Conservation (phyloP, 2,329 filamentous ascomycete genomes). For the Ophiostoma tasmaniense region DNA sequence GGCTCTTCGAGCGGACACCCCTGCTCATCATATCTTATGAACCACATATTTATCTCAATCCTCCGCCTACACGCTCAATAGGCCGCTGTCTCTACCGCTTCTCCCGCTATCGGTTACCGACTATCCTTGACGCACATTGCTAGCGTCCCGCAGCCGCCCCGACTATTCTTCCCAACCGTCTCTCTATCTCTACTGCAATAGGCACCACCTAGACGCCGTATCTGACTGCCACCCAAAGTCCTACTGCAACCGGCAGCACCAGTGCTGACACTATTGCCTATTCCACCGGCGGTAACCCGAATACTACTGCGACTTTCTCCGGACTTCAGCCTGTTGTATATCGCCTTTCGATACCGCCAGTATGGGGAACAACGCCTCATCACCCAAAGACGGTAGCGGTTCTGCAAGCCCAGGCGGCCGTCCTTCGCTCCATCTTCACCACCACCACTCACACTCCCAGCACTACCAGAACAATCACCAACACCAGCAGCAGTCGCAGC, state of each 20-base stretch:
- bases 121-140: neutral
- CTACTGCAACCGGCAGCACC: neutral
- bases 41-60: neutral
- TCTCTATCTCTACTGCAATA: neutral
- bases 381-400: slow-evolving; percentile 26
- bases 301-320: neutral
- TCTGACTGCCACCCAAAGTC: neutral
- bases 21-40: neutral
- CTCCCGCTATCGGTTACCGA: neutral
- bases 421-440: slow-evolving; percentile 23
- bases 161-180: neutral
- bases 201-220: neutral
- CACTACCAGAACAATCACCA: slow-evolving; percentile 22
- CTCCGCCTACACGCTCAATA: neutral
- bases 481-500: slow-evolving; percentile 21
- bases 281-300: neutral
- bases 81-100: neutral
- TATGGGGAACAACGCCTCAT: slow-evolving; percentile 41
- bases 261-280: neutral
- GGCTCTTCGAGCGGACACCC: neutral
- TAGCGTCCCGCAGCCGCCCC: neutral
- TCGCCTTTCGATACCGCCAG: slow-evolving; percentile 13
- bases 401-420: slow-evolving; percentile 10
- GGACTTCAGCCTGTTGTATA: slow-evolving; percentile 9
- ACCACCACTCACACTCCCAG: slow-evolving; percentile 19